phyloP scores from a whole-genome alignment of 2,329 filamentous ascomycete genomes.

The Colletotrichum scovillei region DNA sequence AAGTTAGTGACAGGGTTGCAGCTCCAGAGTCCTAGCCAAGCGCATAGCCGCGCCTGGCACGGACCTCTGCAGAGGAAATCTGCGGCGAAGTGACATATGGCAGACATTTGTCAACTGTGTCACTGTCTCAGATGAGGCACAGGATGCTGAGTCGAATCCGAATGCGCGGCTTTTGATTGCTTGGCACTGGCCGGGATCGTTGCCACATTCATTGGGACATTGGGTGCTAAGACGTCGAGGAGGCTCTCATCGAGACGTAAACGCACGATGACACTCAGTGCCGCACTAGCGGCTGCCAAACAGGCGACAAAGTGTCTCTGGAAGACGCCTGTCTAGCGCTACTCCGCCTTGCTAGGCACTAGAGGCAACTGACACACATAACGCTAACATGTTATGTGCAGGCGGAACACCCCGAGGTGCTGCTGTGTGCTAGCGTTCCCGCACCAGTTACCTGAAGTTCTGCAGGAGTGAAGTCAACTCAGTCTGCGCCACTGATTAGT shows the following conservation, averaged over 20 bases:
- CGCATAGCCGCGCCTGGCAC: slow-evolving; percentile 13
- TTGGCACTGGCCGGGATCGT: background rate
- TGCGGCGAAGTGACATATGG: slow-evolving; percentile 13
- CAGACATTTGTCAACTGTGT: slow-evolving; percentile 23
- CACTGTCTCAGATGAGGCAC: background rate
- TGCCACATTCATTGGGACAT: background rate
- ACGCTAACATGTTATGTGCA: background rate
- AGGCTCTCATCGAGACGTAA: background rate
- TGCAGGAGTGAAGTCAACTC: slow-evolving; percentile 16
- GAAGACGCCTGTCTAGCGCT: background rate
- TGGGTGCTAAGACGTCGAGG: background rate
- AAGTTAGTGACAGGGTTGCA: background rate
- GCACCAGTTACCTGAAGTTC: background rate
- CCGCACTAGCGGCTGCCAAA: slow-evolving; percentile 1
- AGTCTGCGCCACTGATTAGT: slow-evolving; percentile 13
- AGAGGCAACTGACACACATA: background rate
- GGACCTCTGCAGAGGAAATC: background rate
- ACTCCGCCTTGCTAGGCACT: background rate
- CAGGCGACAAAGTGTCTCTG: background rate
- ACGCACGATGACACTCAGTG: slow-evolving; percentile 16
- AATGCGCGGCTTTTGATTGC: background rate
- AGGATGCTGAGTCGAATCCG: background rate
- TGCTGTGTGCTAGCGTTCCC: slow-evolving; percentile 15
- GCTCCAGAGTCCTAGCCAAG: background rate
- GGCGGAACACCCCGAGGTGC: slow-evolving; percentile 22